Conservation (phyloP, 164 flowering plant species). For the Magnolia officinalis region DNA sequence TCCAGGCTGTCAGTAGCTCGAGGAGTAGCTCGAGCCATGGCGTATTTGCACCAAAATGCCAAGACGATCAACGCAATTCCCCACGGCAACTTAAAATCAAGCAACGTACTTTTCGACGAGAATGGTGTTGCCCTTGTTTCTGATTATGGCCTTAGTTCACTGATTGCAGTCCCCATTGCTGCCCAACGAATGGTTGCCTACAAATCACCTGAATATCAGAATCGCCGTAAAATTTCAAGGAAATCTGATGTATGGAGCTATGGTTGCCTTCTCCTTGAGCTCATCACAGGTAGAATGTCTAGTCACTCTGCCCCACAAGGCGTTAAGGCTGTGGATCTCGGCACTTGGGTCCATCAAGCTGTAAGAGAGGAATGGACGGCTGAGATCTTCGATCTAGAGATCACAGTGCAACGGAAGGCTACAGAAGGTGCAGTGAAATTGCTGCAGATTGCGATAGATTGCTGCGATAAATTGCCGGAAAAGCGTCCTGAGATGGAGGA, state of each 20-base stretch:
- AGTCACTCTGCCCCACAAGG: conserved; percentile 30
- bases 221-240: conserved; percentile 24
- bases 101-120: conserved; percentile 54
- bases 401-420: conserved; percentile 29
- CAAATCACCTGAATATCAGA: conserved; percentile 53
- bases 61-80: conserved; percentile 27
- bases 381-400: conserved; percentile 62
- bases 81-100: conserved; percentile 62
- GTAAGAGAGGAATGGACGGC: conserved; percentile 85
- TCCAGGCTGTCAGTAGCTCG: conserved; percentile 41
- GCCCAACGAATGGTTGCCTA: conserved; percentile 41
- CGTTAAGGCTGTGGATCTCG: conserved; percentile 45
- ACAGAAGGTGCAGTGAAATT: conserved; percentile 42
- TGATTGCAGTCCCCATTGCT: conserved; percentile 38
- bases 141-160: conserved; percentile 45
- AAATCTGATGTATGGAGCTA: conserved; percentile 63
- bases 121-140: conserved; percentile 39
- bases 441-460: conserved; percentile 48
- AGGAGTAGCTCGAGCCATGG: conserved; percentile 50
- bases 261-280: conserved; percentile 55
- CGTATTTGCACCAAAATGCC: conserved; percentile 40
- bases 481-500: conserved; percentile 54
- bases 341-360: conserved; percentile 56
- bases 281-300: conserved; percentile 50
- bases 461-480: conserved; percentile 51